These are phyloP conservation scores for Bryoglossum gracile DNA, from an alignment of 495 filamentous ascomycete species.

Conservation along the genomic window DNA sequence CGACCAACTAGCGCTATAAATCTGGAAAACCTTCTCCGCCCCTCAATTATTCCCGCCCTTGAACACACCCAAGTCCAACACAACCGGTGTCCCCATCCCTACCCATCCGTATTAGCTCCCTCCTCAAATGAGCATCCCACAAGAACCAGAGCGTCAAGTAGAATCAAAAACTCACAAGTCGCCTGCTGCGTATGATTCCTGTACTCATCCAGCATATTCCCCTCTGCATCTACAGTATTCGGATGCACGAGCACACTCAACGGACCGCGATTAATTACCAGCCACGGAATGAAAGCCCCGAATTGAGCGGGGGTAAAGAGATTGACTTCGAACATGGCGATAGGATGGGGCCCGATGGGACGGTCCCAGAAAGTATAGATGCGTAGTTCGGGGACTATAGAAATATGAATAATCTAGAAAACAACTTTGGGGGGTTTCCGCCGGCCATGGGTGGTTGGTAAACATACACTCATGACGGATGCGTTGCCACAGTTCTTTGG, in stretches of 20 bases:
- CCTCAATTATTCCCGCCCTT: constrained; percentile 23
- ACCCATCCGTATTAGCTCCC: too few relatives aligned
- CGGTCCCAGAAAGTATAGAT: constrained; percentile 72
- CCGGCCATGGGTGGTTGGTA: too few relatives aligned
- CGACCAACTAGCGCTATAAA: too few relatives aligned
- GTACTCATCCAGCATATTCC: constrained; percentile 33
- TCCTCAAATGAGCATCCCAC: too few relatives aligned
- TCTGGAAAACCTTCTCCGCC: background rate
- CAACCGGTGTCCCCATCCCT: constrained; percentile 72
- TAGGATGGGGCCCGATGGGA: constrained; percentile 74
- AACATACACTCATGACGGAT: constrained; percentile 79
- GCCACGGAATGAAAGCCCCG: constrained; percentile 47
- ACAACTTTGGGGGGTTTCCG: too few relatives aligned
- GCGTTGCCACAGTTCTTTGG: constrained; percentile 64
- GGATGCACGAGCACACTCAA: constrained; percentile 76
- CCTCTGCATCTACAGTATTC: constrained; percentile 52
- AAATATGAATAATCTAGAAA: background rate
- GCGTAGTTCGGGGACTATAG: constrained; percentile 71
- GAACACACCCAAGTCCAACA: constrained; percentile 61
- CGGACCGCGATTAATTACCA: constrained; percentile 76
- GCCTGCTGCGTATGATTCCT: constrained; percentile 59
- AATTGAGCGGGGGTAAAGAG: constrained; percentile 70
- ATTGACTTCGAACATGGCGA: constrained; percentile 91
- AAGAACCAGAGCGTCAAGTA: too few relatives aligned
- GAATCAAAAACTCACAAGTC: too few relatives aligned